Evolutionary conservation across 2,329 filamentous ascomycete species (phyloP), one percentile per base, ranked within the genome.

Genomic region (Sporothrix curviconia): DNA sequence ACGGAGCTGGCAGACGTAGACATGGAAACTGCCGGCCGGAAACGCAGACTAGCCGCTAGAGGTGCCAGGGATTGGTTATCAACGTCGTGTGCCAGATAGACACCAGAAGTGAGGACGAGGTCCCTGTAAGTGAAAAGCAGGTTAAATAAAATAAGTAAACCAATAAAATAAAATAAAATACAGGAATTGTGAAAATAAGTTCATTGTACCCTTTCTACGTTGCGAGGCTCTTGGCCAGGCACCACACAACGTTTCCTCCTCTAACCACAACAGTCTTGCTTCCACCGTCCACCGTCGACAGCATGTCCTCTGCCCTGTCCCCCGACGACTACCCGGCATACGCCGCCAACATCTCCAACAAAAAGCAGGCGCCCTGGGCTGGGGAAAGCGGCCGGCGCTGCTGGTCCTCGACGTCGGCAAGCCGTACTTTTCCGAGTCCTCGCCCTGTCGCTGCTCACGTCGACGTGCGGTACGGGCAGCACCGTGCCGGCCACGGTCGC

Each of bases 301-400:
- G 14, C 37, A 50, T 50, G 36, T 8, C 44, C n/a, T 7, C 42
- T n/a, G 43, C 56, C 36, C 22, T 55, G 2, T 56, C 47, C 3
- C 30, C 47, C 2, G 36, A 22, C 19, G 52, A 56, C 22, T 52
- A 56, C 40, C 53, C 57, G 15, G 44, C 25, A 3, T 49, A 58
- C 32, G 55, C 55, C 19, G 55, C 28, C 15, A 24, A 39, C 28
- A 49, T 46, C 39, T 56, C 54, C 22, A 56, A 56, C 44, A 56
- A 56, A 36, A 50, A 19, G n/a, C 44, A 43, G 24, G 12, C 39
- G n/a, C 54, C 43, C 6, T 77, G 63, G 74, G 74, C 59, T 77
- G 75, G 75, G 75, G 74, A 28, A 56, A 52, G 25, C 68, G 66
- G 12, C 74, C 74, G 3, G 75, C 71, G n/a, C 67, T 78, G 5